Evolutionary conservation across 2,329 filamentous ascomycete species (phyloP).

Genomic region (Verticillium albo-atrum): DNA sequence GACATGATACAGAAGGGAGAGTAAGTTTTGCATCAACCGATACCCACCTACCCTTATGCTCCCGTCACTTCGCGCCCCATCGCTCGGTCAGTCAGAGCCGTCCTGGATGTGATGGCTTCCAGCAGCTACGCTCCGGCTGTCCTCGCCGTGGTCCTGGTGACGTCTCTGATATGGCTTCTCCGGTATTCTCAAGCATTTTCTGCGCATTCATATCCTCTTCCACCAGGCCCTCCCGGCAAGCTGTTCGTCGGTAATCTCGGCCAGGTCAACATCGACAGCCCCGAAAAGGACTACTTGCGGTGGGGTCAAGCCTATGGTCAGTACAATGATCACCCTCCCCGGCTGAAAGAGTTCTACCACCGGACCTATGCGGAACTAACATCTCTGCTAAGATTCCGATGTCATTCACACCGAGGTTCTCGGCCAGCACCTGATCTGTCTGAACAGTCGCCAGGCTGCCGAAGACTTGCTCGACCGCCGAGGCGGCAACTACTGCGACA

Average conservation of each 20-base stretch:
- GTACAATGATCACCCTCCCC: background rate
- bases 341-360: background rate
- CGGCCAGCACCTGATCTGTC: slow-evolving; percentile 31
- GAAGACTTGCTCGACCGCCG: slow-evolving; percentile 39
- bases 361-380: background rate
- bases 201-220: slow-evolving; percentile 3
- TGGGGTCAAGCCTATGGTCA: slow-evolving; percentile 49
- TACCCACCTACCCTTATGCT: background rate
- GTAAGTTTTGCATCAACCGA: background rate
- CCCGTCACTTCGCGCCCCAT: background rate
- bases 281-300: slow-evolving; percentile 10
- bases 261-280: slow-evolving; percentile 23
- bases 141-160: background rate
- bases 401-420: slow-evolving; percentile 24
- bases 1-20: background rate
- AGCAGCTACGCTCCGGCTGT: background rate
- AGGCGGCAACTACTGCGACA: slow-evolving; percentile 38
- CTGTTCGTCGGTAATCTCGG: slow-evolving; percentile 31
- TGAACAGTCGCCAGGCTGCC: slow-evolving; percentile 38
- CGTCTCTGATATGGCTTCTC: background rate
- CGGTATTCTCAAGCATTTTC: background rate
- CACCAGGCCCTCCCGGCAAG: slow-evolving; percentile 13
- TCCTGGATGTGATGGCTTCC: background rate
- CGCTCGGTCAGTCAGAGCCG: background rate
- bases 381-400: slow-evolving; percentile 18